These are phyloP conservation scores for Cryptomeria japonica DNA, from an alignment of 75 land plant species.

Conservation along the genomic window DNA sequence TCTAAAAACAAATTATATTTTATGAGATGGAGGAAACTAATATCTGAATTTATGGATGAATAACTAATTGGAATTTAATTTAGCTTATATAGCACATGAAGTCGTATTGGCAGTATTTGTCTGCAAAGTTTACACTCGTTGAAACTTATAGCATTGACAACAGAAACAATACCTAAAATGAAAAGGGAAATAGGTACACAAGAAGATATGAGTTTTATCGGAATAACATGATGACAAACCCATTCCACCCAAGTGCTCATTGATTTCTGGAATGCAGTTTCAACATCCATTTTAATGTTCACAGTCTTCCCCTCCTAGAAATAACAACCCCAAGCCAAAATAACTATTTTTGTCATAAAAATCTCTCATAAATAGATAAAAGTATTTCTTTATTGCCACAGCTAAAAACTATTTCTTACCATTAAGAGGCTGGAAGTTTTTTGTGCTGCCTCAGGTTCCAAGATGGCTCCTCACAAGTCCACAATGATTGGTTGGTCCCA, in stretches of 20 bases:
- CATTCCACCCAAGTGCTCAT: constrained; percentile 64
- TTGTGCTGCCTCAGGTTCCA: too few relatives aligned
- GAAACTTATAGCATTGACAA: not conserved
- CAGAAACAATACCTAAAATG: constrained; percentile 67
- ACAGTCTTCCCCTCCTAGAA: constrained; percentile 53
- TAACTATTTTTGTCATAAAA: too few relatives aligned
- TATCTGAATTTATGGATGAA: not conserved
- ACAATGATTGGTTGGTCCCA: too few relatives aligned
- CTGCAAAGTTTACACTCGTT: not conserved
- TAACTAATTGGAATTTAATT: not conserved
- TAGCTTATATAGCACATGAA: not conserved
- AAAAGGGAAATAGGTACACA: constrained; percentile 60
- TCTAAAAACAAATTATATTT: not conserved
- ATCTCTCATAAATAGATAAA: too few relatives aligned
- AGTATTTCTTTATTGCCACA: too few relatives aligned
- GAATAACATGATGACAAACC: constrained; percentile 30
- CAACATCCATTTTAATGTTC: constrained; percentile 57
- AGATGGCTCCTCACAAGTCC: too few relatives aligned
- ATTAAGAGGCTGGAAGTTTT: too few relatives aligned
- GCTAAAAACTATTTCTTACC: too few relatives aligned
- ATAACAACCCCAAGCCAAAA: constrained; percentile 36
- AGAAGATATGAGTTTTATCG: constrained; percentile 52
- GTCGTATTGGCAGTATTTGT: not conserved
- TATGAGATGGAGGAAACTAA: not conserved
- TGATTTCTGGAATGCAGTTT: constrained; percentile 54